Evolutionary conservation across 176 grass and related monocot genomes (phyloP).

Genomic region (Dactylis glomerata): DNA sequence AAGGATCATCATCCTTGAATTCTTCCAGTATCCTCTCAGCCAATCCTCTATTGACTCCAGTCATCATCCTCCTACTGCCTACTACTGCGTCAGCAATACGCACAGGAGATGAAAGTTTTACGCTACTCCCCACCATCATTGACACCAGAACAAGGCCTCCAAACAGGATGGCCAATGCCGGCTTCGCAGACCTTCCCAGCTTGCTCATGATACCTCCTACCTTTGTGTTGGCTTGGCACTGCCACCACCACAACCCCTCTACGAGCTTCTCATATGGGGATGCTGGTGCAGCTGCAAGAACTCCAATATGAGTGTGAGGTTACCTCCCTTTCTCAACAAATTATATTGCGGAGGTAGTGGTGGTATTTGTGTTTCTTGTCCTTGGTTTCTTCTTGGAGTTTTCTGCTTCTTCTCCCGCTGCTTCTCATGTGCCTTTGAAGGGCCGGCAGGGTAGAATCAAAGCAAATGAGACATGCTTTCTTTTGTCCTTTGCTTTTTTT

Average conservation of each 20-base stretch:
- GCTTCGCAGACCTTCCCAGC: neutral
- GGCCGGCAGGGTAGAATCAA: conserved; percentile 22
- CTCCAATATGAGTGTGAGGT: neutral
- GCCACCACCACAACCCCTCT: neutral
- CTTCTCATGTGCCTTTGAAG: conserved; percentile 36
- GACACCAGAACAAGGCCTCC: conserved; percentile 42
- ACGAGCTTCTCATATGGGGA: conserved; percentile 30
- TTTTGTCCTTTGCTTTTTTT: conserved; percentile 33
- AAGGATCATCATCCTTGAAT: conserved; percentile 28
- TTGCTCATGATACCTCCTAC: conserved; percentile 21
- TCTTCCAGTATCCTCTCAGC: conserved; percentile 9
- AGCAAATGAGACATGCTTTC: conserved; percentile 10
- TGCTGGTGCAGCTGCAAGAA: conserved; percentile 1
- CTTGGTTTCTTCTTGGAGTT: conserved; percentile 2
- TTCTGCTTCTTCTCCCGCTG: conserved; percentile 14
- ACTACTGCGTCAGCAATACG: neutral
- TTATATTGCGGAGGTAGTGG: conserved; percentile 28
- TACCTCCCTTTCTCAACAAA: neutral
- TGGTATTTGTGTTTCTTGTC: conserved; percentile 17
- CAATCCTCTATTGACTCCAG: conserved; percentile 15
- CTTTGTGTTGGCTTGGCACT: neutral
- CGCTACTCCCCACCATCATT: conserved; percentile 8
- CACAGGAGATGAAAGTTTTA: neutral
- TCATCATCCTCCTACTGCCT: conserved; percentile 18
- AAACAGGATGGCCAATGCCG: conserved; percentile 34